phyloP scores from a whole-genome alignment of 179 eudicot genomes.

The Camellia oleifera region DNA sequence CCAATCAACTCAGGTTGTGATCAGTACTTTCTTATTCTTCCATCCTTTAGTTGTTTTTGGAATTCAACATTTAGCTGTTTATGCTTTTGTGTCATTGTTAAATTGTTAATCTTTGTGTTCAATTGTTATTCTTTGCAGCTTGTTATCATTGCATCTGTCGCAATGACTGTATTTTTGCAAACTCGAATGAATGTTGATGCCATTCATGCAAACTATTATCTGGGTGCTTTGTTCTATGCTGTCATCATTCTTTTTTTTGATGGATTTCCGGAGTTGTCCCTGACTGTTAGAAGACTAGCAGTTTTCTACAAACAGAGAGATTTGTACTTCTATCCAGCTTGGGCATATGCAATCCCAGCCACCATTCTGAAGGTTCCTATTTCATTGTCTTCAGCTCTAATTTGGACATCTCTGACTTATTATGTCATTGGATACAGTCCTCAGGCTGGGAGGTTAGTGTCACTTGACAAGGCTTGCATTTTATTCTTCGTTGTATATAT shows the following conservation, averaged over 20 bases:
- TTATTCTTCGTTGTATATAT: no score
- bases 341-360: slow-evolving; percentile 84
- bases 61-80: neutral
- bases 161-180: slow-evolving; percentile 63
- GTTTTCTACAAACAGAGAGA: slow-evolving; percentile 83
- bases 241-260: slow-evolving; percentile 61
- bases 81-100: neutral
- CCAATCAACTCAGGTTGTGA: slow-evolving; percentile 58
- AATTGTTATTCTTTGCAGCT: no score
- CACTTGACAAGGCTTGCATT: no score
- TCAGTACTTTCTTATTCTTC: neutral
- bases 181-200: slow-evolving; percentile 58
- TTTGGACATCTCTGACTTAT: no score
- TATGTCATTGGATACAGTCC: no score
- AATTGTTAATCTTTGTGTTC: neutral
- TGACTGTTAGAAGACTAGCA: slow-evolving; percentile 71
- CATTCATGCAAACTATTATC: slow-evolving; percentile 56
- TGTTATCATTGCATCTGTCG: slow-evolving; percentile 32
- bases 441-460: no score
- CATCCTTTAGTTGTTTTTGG: neutral
- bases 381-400: slow-evolving; percentile 30
- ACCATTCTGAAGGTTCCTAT: slow-evolving; percentile 61
- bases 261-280: slow-evolving; percentile 62
- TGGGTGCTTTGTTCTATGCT: slow-evolving; percentile 68
- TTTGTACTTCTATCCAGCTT: slow-evolving; percentile 73